Evolutionary conservation across 1,284 basidiomycete species (phyloP).

Genomic region (Sporisorium graminicola): DNA sequence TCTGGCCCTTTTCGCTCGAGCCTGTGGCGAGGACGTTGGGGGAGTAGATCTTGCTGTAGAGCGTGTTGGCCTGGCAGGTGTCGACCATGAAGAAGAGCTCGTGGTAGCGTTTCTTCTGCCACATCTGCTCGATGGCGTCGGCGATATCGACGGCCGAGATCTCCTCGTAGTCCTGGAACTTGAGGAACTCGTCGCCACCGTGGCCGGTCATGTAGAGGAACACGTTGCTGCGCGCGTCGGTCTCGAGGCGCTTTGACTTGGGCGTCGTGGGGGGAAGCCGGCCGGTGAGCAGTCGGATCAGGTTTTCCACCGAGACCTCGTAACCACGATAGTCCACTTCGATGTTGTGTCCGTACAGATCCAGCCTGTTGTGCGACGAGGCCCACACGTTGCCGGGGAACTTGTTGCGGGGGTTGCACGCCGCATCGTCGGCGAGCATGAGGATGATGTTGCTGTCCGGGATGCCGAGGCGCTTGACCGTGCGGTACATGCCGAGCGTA

Average conservation of each 20-base stretch:
- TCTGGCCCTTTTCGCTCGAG: slow-evolving; percentile 87
- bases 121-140: slow-evolving; percentile 98
- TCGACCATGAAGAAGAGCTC: slow-evolving; percentile 98
- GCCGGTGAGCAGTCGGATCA: slow-evolving; percentile 85
- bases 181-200: slow-evolving; percentile 96
- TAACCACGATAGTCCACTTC: slow-evolving; percentile 98
- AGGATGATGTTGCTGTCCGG: slow-evolving; percentile 98
- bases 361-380: slow-evolving; percentile 80
- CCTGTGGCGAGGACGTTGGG: slow-evolving; percentile 96
- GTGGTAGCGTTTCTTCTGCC: slow-evolving; percentile 92
- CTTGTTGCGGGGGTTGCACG: slow-evolving; percentile 91
- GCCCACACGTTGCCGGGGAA: slow-evolving; percentile 93
- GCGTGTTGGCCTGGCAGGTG: slow-evolving; percentile 96
- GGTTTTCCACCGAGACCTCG: slow-evolving; percentile 96
- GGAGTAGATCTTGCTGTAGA: slow-evolving; percentile 94
- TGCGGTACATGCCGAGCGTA: slow-evolving; percentile 97
- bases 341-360: slow-evolving; percentile 94
- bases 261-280: slow-evolving; percentile 75
- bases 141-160: slow-evolving; percentile 91
- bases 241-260: slow-evolving; percentile 88
- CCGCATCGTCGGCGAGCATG: slow-evolving; percentile 97
- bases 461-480: slow-evolving; percentile 96
- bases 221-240: slow-evolving; percentile 91
- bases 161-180: slow-evolving; percentile 99
- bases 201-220: slow-evolving; percentile 99